Conservation (phyloP, 352 stramenopile genomes). For the Phytophthora aleatoria region DNA sequence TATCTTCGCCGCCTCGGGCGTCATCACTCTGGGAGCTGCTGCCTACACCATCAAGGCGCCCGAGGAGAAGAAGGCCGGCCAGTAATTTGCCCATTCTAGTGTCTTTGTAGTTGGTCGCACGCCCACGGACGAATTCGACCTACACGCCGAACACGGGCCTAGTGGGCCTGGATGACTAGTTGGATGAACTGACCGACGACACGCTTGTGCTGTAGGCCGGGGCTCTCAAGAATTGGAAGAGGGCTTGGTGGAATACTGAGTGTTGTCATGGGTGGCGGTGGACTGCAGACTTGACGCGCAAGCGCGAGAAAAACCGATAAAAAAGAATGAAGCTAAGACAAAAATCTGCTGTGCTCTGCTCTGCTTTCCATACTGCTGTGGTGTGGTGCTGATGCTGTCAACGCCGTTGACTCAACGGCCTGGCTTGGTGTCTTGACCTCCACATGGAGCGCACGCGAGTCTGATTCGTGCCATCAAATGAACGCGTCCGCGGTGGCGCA, state of each 20-base stretch:
- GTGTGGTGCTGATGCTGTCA: neutral
- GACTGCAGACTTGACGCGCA: conserved; percentile 4
- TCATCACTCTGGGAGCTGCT: conserved; percentile 52
- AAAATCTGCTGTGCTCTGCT: neutral
- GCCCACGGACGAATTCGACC: conserved; percentile 1
- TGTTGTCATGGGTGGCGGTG: neutral
- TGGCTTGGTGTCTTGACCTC: conserved; percentile 7
- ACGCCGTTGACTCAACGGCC: neutral
- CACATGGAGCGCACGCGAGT: conserved; percentile 12
- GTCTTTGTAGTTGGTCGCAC: conserved; percentile 8
- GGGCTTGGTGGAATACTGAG: neutral
- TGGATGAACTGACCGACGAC: neutral
- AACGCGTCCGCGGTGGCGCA: conserved; percentile 8
- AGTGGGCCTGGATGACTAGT: neutral
- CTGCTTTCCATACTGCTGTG: neutral
- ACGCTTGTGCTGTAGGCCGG: neutral
- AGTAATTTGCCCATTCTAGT: conserved; percentile 14
- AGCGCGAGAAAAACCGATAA: conserved; percentile 15
- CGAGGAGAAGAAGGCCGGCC: conserved; percentile 17
- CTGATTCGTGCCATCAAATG: conserved; percentile 18
- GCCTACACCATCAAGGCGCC: conserved; percentile 59
- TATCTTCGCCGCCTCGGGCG: conserved; percentile 52
- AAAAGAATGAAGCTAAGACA: conserved; percentile 26
- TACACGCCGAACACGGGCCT: conserved; percentile 1
- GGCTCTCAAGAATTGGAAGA: conserved; percentile 16